phyloP scores from a whole-genome alignment of 352 stramenopile species.

The Pythium plurisporium region DNA sequence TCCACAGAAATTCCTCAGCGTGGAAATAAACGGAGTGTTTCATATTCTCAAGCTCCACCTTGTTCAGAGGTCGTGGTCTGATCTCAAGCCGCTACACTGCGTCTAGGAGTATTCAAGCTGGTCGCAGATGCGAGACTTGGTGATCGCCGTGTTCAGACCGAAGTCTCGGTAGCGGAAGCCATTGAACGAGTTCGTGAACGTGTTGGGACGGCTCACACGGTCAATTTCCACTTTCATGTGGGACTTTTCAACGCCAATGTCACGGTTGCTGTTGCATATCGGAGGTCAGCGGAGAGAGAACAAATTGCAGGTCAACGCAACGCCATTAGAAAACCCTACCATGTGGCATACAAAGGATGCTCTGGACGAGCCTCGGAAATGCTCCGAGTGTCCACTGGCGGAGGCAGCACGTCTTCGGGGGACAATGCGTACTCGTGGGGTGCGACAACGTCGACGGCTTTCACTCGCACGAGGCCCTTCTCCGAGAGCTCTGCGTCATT shows the following conservation, averaged over 20 bases:
- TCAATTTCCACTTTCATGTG: constrained; percentile 70
- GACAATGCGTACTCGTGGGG: constrained; percentile 49
- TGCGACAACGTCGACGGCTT: constrained; percentile 45
- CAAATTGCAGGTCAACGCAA: neutral
- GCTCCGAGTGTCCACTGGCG: constrained; percentile 43
- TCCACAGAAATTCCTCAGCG: constrained; percentile 3
- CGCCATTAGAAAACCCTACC: no score
- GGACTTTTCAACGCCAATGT: constrained; percentile 71
- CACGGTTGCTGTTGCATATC: constrained; percentile 32
- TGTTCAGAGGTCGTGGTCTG: neutral
- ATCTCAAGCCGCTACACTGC: neutral
- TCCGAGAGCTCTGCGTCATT: constrained; percentile 41
- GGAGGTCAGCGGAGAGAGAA: neutral
- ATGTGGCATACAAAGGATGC: constrained; percentile 74
- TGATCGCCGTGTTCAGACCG: constrained; percentile 75
- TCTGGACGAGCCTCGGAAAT: constrained; percentile 59
- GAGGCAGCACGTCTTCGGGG: constrained; percentile 48
- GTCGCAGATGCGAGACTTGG: constrained; percentile 75
- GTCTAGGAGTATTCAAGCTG: constrained; percentile 57
- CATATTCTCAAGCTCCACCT: neutral
- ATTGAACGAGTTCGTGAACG: constrained; percentile 83
- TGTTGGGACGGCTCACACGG: constrained; percentile 58
- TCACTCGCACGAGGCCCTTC: constrained; percentile 47
- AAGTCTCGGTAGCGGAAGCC: constrained; percentile 82
- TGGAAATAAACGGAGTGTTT: constrained; percentile 13